A percentile compares a stretch with the other conserved stretches of the same genome.
Evolutionary conservation across 1,284 basidiomycete species (phyloP).

Genomic region (Porodaedalea pini): DNA sequence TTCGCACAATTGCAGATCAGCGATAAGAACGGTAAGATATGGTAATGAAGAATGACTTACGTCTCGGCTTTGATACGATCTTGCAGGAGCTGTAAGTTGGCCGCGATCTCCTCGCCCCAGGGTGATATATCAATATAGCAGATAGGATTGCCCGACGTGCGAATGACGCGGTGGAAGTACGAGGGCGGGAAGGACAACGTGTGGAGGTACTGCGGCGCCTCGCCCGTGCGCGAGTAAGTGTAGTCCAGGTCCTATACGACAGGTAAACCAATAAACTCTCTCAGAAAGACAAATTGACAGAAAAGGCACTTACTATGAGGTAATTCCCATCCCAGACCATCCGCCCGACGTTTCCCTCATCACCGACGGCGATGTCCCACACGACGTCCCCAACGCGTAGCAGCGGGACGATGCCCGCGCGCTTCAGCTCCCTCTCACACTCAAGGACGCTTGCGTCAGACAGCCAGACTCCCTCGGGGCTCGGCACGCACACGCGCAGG

Average conservation of each 20-base stretch:
- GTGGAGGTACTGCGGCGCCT: conserved; percentile 72
- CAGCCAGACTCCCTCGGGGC: conserved; percentile 77
- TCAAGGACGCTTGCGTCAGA: conserved; percentile 72
- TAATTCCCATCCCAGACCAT: conserved; percentile 82
- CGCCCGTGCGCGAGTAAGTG: conserved; percentile 67
- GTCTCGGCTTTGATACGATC: conserved; percentile 76
- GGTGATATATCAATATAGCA: conserved; percentile 68
- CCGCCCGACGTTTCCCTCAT: conserved; percentile 75
- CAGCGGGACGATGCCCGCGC: conserved; percentile 55
- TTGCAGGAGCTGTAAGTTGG: conserved; percentile 70
- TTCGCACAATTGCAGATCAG: conserved; percentile 5
- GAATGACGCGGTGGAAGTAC: conserved; percentile 79
- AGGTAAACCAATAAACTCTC: neutral
- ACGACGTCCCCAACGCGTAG: conserved; percentile 73
- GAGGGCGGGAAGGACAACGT: conserved; percentile 75
- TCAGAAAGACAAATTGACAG: conserved; percentile 15
- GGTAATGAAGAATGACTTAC: conserved; percentile 41
- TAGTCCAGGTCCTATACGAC: conserved; percentile 77
- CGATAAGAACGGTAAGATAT: conserved; percentile 8
- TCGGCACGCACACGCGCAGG: conserved; percentile 74
- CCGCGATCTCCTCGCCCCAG: conserved; percentile 71
- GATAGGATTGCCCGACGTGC: conserved; percentile 66
- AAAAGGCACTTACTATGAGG: conserved; percentile 67
- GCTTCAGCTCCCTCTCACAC: conserved; percentile 72
- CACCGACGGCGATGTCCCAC: conserved; percentile 78